Base-by-base conservation (phyloP, 805 yeast genomes). In the Wickerhamiella lipophila region DNA sequence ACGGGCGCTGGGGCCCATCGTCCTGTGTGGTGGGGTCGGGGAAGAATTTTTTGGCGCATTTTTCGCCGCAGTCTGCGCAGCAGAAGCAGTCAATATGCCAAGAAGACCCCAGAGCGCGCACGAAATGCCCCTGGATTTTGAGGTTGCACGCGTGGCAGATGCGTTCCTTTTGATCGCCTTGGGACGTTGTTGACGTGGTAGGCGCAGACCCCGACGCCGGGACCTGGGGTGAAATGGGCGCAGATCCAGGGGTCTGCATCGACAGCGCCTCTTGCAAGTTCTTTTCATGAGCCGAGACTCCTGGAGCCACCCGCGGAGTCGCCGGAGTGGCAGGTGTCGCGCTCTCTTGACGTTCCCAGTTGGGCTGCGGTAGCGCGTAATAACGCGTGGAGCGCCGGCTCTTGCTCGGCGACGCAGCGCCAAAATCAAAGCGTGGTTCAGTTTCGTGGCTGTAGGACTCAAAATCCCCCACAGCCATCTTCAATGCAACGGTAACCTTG, bases 61-160 rank as follows among this genome's bases (percentile, higher is more conserved):
- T 81, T 19, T 71, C 71, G 3, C 81, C 81, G 68, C 99, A 92
- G 60, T 84, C 95, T 13, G 76, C 70, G 62, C 97, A 89, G 5
- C 77, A 71, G 64, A 89, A 88, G 65, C 97, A 89, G 29, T 83
- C 81, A 27, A 88, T 81, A 63, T 89, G 97, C 60, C 76, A 89
- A 1, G 84, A 78, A 44, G 73, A 72, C 27, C 78, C 81, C 58
- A 89, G 69, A 0, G 97, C 96, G 45, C 95, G 74, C 2, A 89
- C 92, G 53, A 86, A 79, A 52, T 84, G 86, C n/a, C 89, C 81
- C 1, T 73, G 63, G 15, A 81, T 78, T 11, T 72, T 69, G 32
- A 69, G 62, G 3, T 64, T 64, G 62, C 88, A 81, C 35, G 68
- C 67, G 19, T 71, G 67, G 60, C 87, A 80, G 13, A 65, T 23